Evolutionary conservation across 305 asterid species (phyloP).

Genomic region (Fraxinus dipetala): DNA sequence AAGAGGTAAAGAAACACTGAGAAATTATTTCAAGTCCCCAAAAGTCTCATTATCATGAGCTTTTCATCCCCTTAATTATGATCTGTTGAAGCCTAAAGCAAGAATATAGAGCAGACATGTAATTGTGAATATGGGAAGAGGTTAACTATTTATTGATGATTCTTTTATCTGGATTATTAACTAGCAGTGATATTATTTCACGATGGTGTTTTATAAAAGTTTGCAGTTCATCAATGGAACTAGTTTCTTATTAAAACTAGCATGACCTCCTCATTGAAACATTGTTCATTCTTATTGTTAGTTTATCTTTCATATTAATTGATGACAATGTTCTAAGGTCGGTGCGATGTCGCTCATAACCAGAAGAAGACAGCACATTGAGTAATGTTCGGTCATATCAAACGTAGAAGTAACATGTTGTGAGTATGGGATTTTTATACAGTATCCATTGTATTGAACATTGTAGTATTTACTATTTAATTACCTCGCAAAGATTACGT

Average conservation of each 20-base stretch:
- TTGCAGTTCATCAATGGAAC: neutral
- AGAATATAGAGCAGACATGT: neutral
- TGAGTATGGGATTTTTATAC: neutral
- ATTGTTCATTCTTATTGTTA: neutral
- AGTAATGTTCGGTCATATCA: neutral
- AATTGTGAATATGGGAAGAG: neutral
- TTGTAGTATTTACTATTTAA: too few relatives aligned
- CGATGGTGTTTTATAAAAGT: neutral
- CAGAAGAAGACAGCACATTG: neutral
- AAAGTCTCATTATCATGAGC: neutral
- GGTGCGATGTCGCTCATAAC: neutral
- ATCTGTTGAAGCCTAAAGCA: neutral
- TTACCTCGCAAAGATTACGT: too few relatives aligned
- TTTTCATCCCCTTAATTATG: neutral
- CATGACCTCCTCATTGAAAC: neutral
- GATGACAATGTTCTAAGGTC: neutral
- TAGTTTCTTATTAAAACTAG: neutral
- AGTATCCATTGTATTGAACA: neutral
- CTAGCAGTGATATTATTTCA: neutral
- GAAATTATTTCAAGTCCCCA: neutral
- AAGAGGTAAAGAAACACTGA: constrained; percentile 2
- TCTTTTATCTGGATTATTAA: neutral
- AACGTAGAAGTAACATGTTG: neutral
- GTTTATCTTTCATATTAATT: neutral
- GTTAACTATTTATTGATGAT: neutral